Evolutionary conservation across 2,329 filamentous ascomycete genomes (phyloP).

Genomic region (Pezicula rhizophila): DNA sequence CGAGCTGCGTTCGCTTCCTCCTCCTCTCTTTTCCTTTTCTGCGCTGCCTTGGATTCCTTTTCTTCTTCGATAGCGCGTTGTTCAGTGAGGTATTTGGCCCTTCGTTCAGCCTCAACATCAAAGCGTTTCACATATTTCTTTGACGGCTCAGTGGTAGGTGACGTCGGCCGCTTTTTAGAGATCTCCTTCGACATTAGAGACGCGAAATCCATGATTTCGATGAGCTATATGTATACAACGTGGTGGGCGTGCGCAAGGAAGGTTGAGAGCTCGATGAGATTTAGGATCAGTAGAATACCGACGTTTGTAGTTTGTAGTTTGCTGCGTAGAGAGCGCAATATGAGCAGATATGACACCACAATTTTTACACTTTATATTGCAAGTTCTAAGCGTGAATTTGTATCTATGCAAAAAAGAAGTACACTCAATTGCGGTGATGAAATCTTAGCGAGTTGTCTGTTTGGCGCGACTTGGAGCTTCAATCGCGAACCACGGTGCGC

Average conservation of each 20-base stretch:
- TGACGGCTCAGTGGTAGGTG: constrained; percentile 23
- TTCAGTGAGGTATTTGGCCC: constrained; percentile 74
- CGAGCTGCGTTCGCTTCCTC: constrained; percentile 67
- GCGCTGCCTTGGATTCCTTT: constrained; percentile 60
- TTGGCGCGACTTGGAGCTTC: not conserved
- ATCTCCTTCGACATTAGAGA: constrained; percentile 91
- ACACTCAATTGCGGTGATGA: no score
- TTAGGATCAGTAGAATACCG: not conserved
- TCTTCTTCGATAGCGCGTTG: constrained; percentile 69
- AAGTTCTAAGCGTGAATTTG: not conserved
- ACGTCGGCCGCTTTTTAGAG: constrained; percentile 48
- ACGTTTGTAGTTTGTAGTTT: no score
- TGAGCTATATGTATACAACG: not conserved
- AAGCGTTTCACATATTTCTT: constrained; percentile 82
- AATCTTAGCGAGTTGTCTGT: not conserved
- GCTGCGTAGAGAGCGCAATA: no score
- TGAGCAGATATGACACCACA: no score
- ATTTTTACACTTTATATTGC: not conserved
- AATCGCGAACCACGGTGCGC: constrained; percentile 9
- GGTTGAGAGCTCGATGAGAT: not conserved
- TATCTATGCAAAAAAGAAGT: not conserved
- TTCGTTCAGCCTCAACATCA: constrained; percentile 77
- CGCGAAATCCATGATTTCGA: constrained; percentile 80
- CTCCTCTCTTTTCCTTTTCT: constrained; percentile 86
- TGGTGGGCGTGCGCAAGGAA: not conserved